Base-by-base conservation (phyloP, 2,329 filamentous ascomycete genomes). In the Didymellaceae sp. region DNA sequence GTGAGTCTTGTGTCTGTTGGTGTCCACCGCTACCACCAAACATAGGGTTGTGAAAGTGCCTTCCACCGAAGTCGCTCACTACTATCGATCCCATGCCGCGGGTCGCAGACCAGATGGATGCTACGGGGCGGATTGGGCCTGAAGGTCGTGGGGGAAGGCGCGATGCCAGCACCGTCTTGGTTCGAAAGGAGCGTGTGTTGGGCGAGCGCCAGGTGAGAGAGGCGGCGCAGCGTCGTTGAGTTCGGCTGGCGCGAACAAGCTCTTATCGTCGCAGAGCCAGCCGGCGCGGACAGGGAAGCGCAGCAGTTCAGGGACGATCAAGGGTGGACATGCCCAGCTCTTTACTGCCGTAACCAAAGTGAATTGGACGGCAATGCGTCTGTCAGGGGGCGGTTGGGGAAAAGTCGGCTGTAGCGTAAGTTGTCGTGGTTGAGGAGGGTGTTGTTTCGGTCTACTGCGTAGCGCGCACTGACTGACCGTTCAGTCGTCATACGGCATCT, bases 31-130 rank as follows among this genome's bases (percentile, higher is more conserved):
- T 70, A 60, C 74, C 74, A 73, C 78, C 78, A 66, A 82, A 77
- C 78, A 90, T 88, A 81, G 86, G 88, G 77, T 81, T 85, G 78
- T 85, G 84, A 75, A 88, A 87, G 76, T 85, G 83, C 76, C 90
- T 86, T 74, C 89, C 83, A 76, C 86, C 85, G 78, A 86, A 86
- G 79, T 93, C 90, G 76, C 78, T 78, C 65, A 84, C 74, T 67
- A 84, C 76, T 62, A 85, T 74, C 70, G 82, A 83, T 77, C 81
- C 81, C 83, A 85, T 86, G 72, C 78, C 82, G 74, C 74, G 65
- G 39, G 58, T 58, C 44, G 55, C 64, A 60, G 50, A 46, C 47
- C 32, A 46, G 20, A 48, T 39, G 54, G 39, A 31, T 45, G 16
- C 43, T 54, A 31, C 34, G 13, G 45, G 39, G 21, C 33, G 34